Evolutionary conservation across 116 monocot genomes (phyloP).

Genomic region (Trichopus zeylanicus): DNA sequence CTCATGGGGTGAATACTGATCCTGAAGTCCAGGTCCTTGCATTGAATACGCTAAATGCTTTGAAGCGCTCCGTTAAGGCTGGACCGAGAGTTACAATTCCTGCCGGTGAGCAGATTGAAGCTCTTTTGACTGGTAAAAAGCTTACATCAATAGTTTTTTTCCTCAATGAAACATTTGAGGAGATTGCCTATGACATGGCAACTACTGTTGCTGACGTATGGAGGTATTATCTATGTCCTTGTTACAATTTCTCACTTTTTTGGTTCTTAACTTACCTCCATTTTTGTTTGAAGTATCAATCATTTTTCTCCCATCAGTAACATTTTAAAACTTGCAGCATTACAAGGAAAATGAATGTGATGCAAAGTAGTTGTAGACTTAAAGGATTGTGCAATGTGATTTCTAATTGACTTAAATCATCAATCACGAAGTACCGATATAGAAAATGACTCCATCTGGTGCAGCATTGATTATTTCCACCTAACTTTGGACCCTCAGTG

Average conservation of each 20-base stretch:
- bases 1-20: constrained; percentile 61
- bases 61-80: constrained; percentile 81
- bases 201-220: constrained; percentile 93
- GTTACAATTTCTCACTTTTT: background rate
- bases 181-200: constrained; percentile 96
- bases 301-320: no score
- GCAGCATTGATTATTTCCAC: no score
- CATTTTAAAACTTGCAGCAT: no score
- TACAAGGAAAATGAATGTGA: no score
- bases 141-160: constrained; percentile 97
- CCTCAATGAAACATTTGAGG: constrained; percentile 98
- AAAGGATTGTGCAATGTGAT: no score
- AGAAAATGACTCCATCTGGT: no score
- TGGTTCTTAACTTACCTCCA: background rate
- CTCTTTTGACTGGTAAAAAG: constrained; percentile 70
- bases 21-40: constrained; percentile 77
- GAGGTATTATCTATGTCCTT: constrained; percentile 48
- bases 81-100: constrained; percentile 79
- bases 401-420: no score
- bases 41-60: constrained; percentile 70
- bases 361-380: no score
- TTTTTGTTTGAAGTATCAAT: background rate
- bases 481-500: no score
- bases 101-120: constrained; percentile 90
- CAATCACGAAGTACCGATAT: no score